These are phyloP conservation scores for Lotus japonicus DNA, from an alignment of 306 rosid genomes.

Conservation along the genomic window DNA sequence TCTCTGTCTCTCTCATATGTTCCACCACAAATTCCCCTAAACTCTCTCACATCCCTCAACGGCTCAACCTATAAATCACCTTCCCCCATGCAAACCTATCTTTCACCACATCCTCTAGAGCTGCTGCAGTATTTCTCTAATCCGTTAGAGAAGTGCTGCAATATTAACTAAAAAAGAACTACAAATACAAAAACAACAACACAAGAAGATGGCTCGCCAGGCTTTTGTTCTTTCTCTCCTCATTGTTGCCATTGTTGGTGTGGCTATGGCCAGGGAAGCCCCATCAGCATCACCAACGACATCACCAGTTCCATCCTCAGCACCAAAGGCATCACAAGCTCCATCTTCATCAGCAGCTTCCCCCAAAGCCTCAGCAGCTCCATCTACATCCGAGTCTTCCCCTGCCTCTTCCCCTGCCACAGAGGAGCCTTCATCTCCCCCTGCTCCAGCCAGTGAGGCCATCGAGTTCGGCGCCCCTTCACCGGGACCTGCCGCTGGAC, in stretches of 20 bases:
- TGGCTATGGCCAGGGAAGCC: slow-evolving; percentile 25
- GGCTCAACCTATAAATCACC: slow-evolving; percentile 8
- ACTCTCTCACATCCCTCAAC: not conserved
- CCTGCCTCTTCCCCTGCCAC: slow-evolving; percentile 26
- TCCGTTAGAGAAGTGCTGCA: slow-evolving; percentile 33
- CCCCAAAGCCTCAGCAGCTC: not conserved
- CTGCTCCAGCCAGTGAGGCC: slow-evolving; percentile 33
- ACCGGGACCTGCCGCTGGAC: not conserved
- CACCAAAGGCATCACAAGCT: not conserved
- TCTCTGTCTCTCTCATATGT: not conserved
- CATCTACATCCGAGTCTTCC: slow-evolving; percentile 10
- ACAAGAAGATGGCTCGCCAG: slow-evolving; percentile 21
- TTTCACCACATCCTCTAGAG: slow-evolving; percentile 18
- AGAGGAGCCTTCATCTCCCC: slow-evolving; percentile 41
- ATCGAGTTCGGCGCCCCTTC: not conserved
- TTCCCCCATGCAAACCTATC: not conserved
- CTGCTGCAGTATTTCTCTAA: slow-evolving; percentile 32
- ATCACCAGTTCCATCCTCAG: not conserved
- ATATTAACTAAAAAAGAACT: not conserved
- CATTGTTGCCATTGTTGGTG: slow-evolving; percentile 26
- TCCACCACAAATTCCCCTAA: slow-evolving; percentile 14
- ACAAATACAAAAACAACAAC: not conserved
- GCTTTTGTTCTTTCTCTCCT: slow-evolving; percentile 31
- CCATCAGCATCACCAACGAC: slow-evolving; percentile 19
- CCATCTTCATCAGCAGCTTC: slow-evolving; percentile 2